These are phyloP conservation scores for Kwoniella mangroviensis DNA, from an alignment of 768 basidiomycete genomes.

Conservation along the genomic window DNA sequence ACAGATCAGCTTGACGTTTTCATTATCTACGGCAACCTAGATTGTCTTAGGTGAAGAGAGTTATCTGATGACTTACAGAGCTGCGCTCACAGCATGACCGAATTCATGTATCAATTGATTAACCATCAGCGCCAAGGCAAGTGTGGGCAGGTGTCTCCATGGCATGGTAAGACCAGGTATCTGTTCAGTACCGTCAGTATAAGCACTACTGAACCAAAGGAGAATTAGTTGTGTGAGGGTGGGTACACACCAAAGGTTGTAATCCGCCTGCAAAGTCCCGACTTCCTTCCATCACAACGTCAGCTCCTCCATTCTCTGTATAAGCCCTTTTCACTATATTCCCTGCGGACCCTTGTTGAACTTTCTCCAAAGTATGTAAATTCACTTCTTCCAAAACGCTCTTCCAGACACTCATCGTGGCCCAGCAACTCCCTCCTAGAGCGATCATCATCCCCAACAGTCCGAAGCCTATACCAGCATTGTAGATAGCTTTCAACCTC, in stretches of 20 bases:
- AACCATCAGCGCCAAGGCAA: constrained; percentile 67
- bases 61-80: constrained; percentile 64
- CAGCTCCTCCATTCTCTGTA: not conserved
- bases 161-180: constrained; percentile 84
- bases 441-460: constrained; percentile 23
- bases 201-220: no score
- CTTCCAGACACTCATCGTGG: constrained; percentile 36
- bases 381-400: constrained; percentile 41
- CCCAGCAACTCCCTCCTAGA: constrained; percentile 30
- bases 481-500: constrained; percentile 31
- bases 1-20: not conserved
- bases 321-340: constrained; percentile 13
- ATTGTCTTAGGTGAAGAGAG: not conserved
- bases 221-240: no score
- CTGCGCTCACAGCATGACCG: constrained; percentile 77
- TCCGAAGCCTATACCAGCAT: constrained; percentile 27
- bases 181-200: constrained; percentile 57
- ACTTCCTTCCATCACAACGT: not conserved
- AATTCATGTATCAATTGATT: constrained; percentile 78
- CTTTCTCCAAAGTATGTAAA: constrained; percentile 31
- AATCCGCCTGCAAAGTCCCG: constrained; percentile 27
- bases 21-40: not conserved
- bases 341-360: not conserved
- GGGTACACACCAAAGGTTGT: constrained; percentile 42
- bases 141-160: constrained; percentile 69